These are phyloP conservation scores for Sugiyamaella valdiviana DNA, from an alignment of 805 yeast species.

Conservation along the genomic window DNA sequence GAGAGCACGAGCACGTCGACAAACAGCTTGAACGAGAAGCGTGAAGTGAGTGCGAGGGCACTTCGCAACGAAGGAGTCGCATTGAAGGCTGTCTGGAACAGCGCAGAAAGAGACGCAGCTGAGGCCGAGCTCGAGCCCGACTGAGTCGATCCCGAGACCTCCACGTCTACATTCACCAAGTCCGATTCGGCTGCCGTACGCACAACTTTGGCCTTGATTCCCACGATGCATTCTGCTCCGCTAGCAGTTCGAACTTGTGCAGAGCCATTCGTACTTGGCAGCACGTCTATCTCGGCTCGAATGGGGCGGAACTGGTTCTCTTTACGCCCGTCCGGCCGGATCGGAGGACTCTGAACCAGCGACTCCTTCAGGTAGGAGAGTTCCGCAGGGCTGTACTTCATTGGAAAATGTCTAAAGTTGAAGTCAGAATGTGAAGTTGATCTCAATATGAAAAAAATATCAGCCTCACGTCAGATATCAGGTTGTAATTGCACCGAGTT, in stretches of 20 bases:
- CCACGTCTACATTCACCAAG: slow-evolving; percentile 69
- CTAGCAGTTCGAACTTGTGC: slow-evolving; percentile 79
- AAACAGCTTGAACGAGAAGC: slow-evolving; percentile 67
- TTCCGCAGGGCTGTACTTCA: slow-evolving; percentile 36
- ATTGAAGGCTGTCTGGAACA: slow-evolving; percentile 43
- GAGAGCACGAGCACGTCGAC: slow-evolving; percentile 78
- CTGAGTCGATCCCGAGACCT: slow-evolving; percentile 61
- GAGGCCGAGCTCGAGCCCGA: slow-evolving; percentile 49
- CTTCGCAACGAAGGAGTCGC: slow-evolving; percentile 44
- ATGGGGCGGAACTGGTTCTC: slow-evolving; percentile 75
- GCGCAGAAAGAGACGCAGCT: slow-evolving; percentile 55
- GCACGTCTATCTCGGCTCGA: slow-evolving; percentile 71
- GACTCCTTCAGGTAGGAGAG: slow-evolving; percentile 67
- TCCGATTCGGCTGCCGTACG: slow-evolving; percentile 35
- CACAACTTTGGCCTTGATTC: slow-evolving; percentile 81
- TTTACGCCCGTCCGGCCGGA: slow-evolving; percentile 82
- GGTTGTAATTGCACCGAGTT: neutral
- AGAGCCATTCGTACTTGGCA: slow-evolving; percentile 89
- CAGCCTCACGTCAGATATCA: neutral
- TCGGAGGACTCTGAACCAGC: slow-evolving; percentile 48
- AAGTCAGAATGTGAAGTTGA: neutral
- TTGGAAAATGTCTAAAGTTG: slow-evolving; percentile 4
- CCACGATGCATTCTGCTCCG: slow-evolving; percentile 90
- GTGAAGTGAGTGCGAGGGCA: slow-evolving; percentile 57
- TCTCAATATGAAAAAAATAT: neutral